These are phyloP conservation scores for Acacia melanoxylon DNA, from an alignment of 306 rosid genomes.

Conservation along the genomic window DNA sequence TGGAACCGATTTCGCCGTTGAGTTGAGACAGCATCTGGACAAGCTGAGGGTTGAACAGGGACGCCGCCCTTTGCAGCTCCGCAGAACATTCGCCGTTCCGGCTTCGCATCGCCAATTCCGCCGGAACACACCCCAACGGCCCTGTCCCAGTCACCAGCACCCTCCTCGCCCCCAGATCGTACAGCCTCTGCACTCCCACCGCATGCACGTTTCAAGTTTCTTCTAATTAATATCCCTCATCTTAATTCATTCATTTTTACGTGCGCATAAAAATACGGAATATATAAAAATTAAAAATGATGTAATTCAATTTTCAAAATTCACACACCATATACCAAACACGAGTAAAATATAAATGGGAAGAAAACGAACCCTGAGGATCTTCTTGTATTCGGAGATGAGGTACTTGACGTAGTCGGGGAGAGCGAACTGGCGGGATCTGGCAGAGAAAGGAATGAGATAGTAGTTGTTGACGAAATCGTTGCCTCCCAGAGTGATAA, in stretches of 20 bases:
- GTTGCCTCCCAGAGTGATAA: constrained; percentile 78
- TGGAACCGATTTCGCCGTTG: constrained; percentile 51
- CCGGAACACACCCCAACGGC: constrained; percentile 88
- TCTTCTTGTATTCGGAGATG: constrained; percentile 61
- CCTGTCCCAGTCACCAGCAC: constrained; percentile 88
- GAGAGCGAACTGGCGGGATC: constrained; percentile 66
- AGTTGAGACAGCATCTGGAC: constrained; percentile 44
- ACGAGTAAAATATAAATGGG: not conserved
- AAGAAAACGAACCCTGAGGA: constrained; percentile 42
- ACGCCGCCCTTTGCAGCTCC: constrained; percentile 61
- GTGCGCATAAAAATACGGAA: too few relatives aligned
- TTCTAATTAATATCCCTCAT: too few relatives aligned
- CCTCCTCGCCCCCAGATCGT: constrained; percentile 66
- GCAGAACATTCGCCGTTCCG: constrained; percentile 49
- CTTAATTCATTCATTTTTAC: too few relatives aligned
- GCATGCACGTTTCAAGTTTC: too few relatives aligned
- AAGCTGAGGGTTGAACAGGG: constrained; percentile 69
- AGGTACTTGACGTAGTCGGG: constrained; percentile 61
- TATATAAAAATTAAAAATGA: too few relatives aligned
- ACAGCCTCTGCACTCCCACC: constrained; percentile 34
- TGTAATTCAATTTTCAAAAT: too few relatives aligned
- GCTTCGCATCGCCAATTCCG: constrained; percentile 68
- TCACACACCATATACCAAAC: too few relatives aligned
- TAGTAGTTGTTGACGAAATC: constrained; percentile 89
- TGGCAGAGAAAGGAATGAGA: constrained; percentile 70